Evolutionary conservation across 1,284 basidiomycete genomes (phyloP).

Genomic region (Malassezia dermatis): DNA sequence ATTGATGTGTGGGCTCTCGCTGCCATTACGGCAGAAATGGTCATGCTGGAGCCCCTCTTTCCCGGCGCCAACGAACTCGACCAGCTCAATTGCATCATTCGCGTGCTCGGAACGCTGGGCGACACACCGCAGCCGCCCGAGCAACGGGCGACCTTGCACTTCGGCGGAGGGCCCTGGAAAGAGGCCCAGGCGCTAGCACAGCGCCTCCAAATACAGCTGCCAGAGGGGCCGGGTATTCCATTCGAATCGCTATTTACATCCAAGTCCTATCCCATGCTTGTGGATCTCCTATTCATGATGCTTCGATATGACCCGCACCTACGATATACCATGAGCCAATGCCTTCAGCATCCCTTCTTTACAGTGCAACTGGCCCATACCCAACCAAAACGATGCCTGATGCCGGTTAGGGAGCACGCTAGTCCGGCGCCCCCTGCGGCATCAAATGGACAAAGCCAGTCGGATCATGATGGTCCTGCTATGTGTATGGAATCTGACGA

Average conservation of each 20-base stretch:
- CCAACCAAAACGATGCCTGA: not conserved
- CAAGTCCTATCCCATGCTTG: constrained; percentile 54
- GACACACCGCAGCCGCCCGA: constrained; percentile 61
- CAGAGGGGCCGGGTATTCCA: constrained; percentile 57
- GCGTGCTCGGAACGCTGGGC: constrained; percentile 82
- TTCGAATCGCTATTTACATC: constrained; percentile 7
- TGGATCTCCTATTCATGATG: constrained; percentile 84
- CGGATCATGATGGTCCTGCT: not conserved
- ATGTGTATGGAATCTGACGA: not conserved
- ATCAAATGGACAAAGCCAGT: not conserved
- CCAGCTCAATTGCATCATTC: constrained; percentile 79
- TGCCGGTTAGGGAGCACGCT: not conserved
- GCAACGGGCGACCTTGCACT: constrained; percentile 59
- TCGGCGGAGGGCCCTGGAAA: constrained; percentile 78
- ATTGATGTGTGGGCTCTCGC: constrained; percentile 99
- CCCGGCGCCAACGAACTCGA: constrained; percentile 93
- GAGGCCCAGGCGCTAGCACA: constrained; percentile 75
- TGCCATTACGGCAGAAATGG: constrained; percentile 90
- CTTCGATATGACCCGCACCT: constrained; percentile 81
- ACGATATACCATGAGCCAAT: constrained; percentile 73
- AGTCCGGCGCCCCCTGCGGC: not conserved
- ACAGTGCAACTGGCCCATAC: constrained; percentile 50
- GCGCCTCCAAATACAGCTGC: constrained; percentile 76
- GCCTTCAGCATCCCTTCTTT: constrained; percentile 79
- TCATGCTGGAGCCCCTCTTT: constrained; percentile 89